phyloP scores from a whole-genome alignment of 768 basidiomycete species.

The Lactarius vividus region DNA sequence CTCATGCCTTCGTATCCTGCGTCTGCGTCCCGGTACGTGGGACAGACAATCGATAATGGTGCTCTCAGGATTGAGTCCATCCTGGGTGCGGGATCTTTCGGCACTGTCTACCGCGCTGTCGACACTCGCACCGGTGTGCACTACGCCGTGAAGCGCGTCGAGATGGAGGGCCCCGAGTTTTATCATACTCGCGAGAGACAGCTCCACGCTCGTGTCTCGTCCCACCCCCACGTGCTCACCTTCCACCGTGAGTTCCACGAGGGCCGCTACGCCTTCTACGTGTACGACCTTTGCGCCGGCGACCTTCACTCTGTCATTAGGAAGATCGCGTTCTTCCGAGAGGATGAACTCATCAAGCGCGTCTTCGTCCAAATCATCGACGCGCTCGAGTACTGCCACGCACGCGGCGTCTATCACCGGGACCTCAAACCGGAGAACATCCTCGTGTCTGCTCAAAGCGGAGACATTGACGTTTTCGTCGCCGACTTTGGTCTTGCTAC shows the following conservation, averaged over 20 bases:
- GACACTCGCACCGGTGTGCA: slow-evolving; percentile 39
- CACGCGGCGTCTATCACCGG: slow-evolving; percentile 4
- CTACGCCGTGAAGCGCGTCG: slow-evolving; percentile 89
- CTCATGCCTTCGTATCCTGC: neutral
- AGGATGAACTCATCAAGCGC: slow-evolving; percentile 4
- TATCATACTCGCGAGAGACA: slow-evolving; percentile 60
- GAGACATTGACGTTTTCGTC: neutral
- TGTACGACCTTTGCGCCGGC: slow-evolving; percentile 8
- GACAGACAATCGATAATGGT: slow-evolving; percentile 62
- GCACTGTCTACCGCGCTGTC: slow-evolving; percentile 86
- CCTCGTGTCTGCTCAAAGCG: slow-evolving; percentile 3
- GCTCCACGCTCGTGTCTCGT: slow-evolving; percentile 68
- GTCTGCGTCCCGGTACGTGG: neutral
- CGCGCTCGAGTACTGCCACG: slow-evolving; percentile 13
- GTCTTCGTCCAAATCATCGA: slow-evolving; percentile 7
- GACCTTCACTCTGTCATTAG: slow-evolving; percentile 1
- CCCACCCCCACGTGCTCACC: slow-evolving; percentile 78
- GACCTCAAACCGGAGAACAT: neutral
- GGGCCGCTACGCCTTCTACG: slow-evolving; percentile 49
- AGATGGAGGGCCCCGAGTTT: slow-evolving; percentile 38
- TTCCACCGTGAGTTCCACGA: slow-evolving; percentile 86
- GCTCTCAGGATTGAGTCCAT: slow-evolving; percentile 78
- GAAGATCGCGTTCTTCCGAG: slow-evolving; percentile 7
- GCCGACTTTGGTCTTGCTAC: slow-evolving; percentile 7
- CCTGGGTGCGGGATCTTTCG: slow-evolving; percentile 90